Evolutionary conservation across 2,329 filamentous ascomycete species (phyloP).

Genomic region (Sarocladium kiliense): DNA sequence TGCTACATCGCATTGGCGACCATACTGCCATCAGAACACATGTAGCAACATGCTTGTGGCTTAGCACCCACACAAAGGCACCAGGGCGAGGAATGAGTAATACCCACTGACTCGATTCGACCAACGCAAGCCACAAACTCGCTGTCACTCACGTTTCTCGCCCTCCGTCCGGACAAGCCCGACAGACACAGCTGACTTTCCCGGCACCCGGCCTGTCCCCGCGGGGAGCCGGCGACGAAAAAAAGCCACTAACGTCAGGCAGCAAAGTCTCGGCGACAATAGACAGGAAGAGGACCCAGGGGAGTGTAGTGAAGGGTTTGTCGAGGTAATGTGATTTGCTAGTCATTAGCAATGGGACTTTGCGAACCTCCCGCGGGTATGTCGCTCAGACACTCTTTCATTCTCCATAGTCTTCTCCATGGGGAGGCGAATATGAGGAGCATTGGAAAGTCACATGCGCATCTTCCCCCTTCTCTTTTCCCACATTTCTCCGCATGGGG

Average conservation of each 20-base stretch:
- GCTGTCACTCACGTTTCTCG: background rate
- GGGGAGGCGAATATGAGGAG: background rate
- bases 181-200: too few species aligned
- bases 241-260: background rate
- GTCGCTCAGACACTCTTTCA: too few species aligned
- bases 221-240: background rate
- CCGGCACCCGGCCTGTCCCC: background rate
- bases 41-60: background rate
- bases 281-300: background rate
- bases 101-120: background rate
- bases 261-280: background rate
- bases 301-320: too few species aligned
- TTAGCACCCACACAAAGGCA: background rate
- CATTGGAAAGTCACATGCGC: background rate
- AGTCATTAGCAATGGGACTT: too few species aligned
- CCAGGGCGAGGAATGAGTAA: background rate
- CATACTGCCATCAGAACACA: too few species aligned
- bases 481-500: background rate
- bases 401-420: too few species aligned
- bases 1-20: too few species aligned
- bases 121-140: background rate
- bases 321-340: too few species aligned
- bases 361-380: too few species aligned
- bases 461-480: background rate
- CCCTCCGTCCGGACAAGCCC: background rate